A percentile compares a stretch with the other conserved stretches of the same genome.
Conservation (phyloP, 192 early-diverging fungal species). For the Kickxella alabastrina region DNA sequence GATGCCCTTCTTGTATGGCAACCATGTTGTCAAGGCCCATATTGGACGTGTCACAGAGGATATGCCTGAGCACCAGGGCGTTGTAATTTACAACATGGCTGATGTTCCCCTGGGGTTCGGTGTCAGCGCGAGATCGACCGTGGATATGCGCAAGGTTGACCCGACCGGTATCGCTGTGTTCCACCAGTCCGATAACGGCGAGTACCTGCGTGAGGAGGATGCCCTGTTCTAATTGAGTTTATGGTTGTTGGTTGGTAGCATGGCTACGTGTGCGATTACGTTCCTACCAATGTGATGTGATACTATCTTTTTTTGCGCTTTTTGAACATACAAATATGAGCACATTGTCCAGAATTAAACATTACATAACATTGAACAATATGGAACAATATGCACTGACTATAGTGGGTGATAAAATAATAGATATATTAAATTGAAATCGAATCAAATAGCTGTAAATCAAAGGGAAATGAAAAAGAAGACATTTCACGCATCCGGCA, state of each 20-base stretch:
- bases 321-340: too few species aligned
- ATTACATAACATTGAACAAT: too few species aligned
- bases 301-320: background rate
- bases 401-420: background rate
- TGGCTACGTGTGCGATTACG: background rate
- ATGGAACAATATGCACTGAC: too few species aligned
- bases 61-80: conserved; percentile 97
- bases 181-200: conserved; percentile 97
- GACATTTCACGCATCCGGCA: background rate
- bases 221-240: conserved; percentile 58
- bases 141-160: conserved; percentile 87
- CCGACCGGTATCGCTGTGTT: conserved; percentile 92
- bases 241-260: background rate
- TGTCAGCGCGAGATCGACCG: conserved; percentile 89
- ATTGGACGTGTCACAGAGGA: conserved; percentile 96
- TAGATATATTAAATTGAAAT: background rate
- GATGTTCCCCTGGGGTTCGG: conserved; percentile 97
- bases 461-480: background rate
- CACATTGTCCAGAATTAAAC: too few species aligned
- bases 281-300: background rate
- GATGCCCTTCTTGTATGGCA: conserved; percentile 98
- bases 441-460: background rate
- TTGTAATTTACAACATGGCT: conserved; percentile 88
- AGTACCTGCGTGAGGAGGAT: conserved; percentile 84
- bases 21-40: conserved; percentile 96